Base-by-base conservation (phyloP, 768 basidiomycete genomes). In the Dioszegia aurantiaca region DNA sequence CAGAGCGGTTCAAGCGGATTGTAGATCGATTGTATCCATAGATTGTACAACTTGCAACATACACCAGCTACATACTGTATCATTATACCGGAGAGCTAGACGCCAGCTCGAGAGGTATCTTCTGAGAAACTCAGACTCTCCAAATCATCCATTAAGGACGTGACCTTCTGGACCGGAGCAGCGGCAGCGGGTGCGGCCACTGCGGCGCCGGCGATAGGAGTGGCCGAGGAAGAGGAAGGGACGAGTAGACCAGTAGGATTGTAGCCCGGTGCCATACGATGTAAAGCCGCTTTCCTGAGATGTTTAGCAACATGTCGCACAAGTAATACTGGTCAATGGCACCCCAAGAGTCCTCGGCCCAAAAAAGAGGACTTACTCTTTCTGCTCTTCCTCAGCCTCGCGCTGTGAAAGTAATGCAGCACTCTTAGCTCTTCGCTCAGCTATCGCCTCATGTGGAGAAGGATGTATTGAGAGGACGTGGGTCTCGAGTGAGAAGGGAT, bases 401-500 rank as follows among this genome's bases (percentile, higher is more conserved):
- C 89, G 83, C 2, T 84, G 78, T 17, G 79, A 81, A 19, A 95
- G 80, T 64, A 87, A 85, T 0, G 85, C 83, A 47, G 89, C 85
- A 43, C 88, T 84, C 9, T 86, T 83, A 0, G 84, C 80, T 2
- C 82, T 77, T 60, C 88, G 83, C 0, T 86, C 81, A 0, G 86
- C 81, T 36, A 89, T 81, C 0, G 86, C 85, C 3, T 80, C 77
- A 45, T 86, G 81, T 1, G 89, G 85, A 0, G 88, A 82, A 0
- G 87, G 84, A 70, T 88, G 88, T 39, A 89, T 78, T 1, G 84
- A 83, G 52, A 93, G 76, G 63, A 90, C 80, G 72, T 94, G 92
- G 0, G 86, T 83, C 70, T 98, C 94, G 51, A 98, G 83, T 2
- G 91, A 87, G 80, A 90, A 97, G 1, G 94, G 93, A 70, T 97